Evolutionary conservation across 164 flowering plant genomes (phyloP), one percentile per base, ranked within the genome.

Genomic region (Macadamia integrifolia): DNA sequence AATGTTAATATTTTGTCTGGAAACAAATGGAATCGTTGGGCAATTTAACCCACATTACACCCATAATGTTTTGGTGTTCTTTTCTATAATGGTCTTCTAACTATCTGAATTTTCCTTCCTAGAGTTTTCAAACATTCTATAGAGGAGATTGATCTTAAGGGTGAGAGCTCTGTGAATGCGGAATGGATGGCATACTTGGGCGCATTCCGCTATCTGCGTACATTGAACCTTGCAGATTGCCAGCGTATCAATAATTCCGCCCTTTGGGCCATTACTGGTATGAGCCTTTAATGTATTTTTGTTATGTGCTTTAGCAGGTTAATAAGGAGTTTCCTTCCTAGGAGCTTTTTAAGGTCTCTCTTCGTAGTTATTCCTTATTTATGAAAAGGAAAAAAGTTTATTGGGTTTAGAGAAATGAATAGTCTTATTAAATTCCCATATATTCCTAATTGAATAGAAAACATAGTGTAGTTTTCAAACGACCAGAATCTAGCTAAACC

Each of bases 131-230:
- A 89, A 71, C 67, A 65, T 65, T 79, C 81, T 57, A 71, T 87
- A 12, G 97, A 92, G 82, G 84, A 74, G 70, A 67, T 94, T 74
- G 83, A 90, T 83, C 74, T 90, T 9, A 84, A 79, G 58, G 87
- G 88, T 17, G 84, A 87, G 73, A 82, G 56, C 67, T 74, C 60
- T 60, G 95, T 94, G 66, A 96, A 94, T 73, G 89, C 89, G 1
- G 99, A 93, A 77, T 93, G 98, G 98, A 85, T 88, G 86, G 96
- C 93, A 9, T 93, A 90, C 69, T 48, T 91, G 65, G 96, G 96
- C 58, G 90, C 85, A 30, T 92, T 90, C 67, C 77, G 74, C 7
- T 71, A 76, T 72, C 79, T 94, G 73, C 81, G 83, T 11, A 68
- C 80, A 1, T 74, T 93, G 55, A 84, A 82, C 71, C n/a, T 92